A percentile compares a stretch with the other conserved stretches of the same genome.
phyloP scores from a whole-genome alignment of 345 rosid genomes.

The Mallotus nudiflorus region DNA sequence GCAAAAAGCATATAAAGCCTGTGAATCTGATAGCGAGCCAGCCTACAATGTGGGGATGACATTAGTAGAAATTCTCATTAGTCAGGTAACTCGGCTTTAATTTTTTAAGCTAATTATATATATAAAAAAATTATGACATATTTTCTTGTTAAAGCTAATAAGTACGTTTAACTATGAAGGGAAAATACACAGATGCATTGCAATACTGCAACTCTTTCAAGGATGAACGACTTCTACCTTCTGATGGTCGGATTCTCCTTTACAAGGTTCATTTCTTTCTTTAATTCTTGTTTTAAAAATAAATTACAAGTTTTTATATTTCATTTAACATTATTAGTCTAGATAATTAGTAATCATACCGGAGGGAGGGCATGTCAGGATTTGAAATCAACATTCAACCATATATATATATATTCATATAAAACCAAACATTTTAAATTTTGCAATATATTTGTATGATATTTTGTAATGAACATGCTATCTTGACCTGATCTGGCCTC shows the following conservation, averaged over 20 bases:
- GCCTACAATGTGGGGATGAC: slow-evolving; percentile 56
- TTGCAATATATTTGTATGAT: too few species aligned
- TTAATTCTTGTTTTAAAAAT: background rate
- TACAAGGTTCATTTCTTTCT: slow-evolving; percentile 37
- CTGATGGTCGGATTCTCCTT: slow-evolving; percentile 41
- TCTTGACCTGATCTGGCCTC: too few species aligned
- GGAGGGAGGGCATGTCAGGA: too few species aligned
- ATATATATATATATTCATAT: too few species aligned
- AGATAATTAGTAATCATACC: too few species aligned
- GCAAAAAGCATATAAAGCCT: slow-evolving; percentile 29
- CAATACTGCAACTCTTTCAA: slow-evolving; percentile 26
- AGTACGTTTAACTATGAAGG: slow-evolving; percentile 20
- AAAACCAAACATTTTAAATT: too few species aligned
- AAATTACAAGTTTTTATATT: too few species aligned
- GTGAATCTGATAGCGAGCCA: slow-evolving; percentile 44
- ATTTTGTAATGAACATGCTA: too few species aligned
- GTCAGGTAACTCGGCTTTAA: slow-evolving; percentile 34
- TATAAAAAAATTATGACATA: too few species aligned
- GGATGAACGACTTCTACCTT: slow-evolving; percentile 13
- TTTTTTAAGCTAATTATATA: background rate
- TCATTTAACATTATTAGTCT: too few species aligned
- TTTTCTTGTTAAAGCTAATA: background rate
- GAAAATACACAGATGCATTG: slow-evolving; percentile 38
- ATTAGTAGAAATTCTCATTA: slow-evolving; percentile 57
- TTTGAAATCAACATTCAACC: too few species aligned